Base-by-base conservation (phyloP, 768 basidiomycete genomes). In the Cystoderma amianthinum region DNA sequence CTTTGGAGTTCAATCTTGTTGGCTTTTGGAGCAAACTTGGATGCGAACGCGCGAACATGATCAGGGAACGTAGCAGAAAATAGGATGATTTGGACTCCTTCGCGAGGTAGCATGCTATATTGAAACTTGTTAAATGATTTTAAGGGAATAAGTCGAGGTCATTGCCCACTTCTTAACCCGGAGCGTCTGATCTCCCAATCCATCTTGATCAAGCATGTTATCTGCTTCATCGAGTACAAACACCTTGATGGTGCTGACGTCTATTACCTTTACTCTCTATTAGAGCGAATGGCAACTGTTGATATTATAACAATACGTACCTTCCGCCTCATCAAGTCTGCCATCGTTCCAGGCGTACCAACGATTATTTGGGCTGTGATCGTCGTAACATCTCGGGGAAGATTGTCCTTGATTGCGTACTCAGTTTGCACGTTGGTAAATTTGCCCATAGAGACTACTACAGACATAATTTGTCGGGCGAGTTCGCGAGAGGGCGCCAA, bases 31-130 rank as follows among this genome's bases (percentile, higher is more conserved):
- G 95, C 94, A 59, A 98, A 95, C 53, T 89, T 89, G 50, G 72
- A 74, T 13, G 96, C 95, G 58, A 95, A 98, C n/a, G 62, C 64
- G 38, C 92, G 85, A 47, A 98, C 95, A 46, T 86, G 76, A 56
- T 95, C 91, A 16, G 92, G 88, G 75, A 98, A 99, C 4, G 96
- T 99, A 20, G 96, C 96, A 1, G 95, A 98, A 72, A 99, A 99
- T 39, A 98, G 82, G 44, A 98, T 82, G 49, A 92, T 92, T 58
- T 98, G 96, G 17, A 76, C 67, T 45, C 64, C 68, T 20, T 63
- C 62, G 20, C 43, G 70, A 16, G 78, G 77, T 18, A 84, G 72
- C 60, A 80, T 68, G 57, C 84, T 85, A 41, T 12, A 19, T 5
- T 43, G n/a, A 17, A 22, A 13, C 21, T 3, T 11, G 17, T 23